phyloP scores from a whole-genome alignment of 2,329 filamentous ascomycete genomes.

The Alternaria sp. region DNA sequence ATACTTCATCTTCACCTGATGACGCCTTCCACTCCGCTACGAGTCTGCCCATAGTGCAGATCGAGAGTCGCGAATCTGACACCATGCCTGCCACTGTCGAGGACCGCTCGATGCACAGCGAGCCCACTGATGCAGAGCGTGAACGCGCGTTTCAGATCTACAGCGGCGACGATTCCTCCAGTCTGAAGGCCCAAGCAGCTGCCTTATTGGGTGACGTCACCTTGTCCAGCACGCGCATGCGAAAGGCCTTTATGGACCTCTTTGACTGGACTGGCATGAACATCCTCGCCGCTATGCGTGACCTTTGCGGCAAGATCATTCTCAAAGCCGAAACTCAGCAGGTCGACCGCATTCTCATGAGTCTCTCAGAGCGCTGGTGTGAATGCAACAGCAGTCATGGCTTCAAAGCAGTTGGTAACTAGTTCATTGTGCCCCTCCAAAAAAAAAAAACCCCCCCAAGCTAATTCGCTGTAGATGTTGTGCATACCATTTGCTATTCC shows the following conservation, averaged over 20 bases:
- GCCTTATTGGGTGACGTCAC: conserved; percentile 83
- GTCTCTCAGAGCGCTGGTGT: conserved; percentile 90
- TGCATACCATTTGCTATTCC: conserved; percentile 97
- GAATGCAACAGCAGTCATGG: conserved; percentile 91
- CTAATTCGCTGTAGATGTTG: conserved; percentile 72
- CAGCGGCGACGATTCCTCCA: conserved; percentile 82
- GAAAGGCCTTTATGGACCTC: conserved; percentile 86
- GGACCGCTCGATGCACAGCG: conserved; percentile 37
- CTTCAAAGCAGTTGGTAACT: conserved; percentile 84
- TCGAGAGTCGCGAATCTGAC: conserved; percentile 58
- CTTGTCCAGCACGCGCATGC: conserved; percentile 61
- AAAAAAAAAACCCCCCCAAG: background rate
- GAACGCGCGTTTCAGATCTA: conserved; percentile 84
- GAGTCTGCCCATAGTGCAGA: conserved; percentile 60
- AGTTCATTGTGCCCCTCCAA: background rate
- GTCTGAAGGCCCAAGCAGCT: conserved; percentile 80
- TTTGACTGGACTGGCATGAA: conserved; percentile 86
- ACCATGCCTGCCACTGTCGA: conserved; percentile 50
- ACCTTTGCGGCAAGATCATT: conserved; percentile 81
- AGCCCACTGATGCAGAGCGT: conserved; percentile 71
- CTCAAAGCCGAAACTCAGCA: conserved; percentile 95
- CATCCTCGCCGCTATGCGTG: conserved; percentile 78
- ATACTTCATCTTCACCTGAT: conserved; percentile 54
- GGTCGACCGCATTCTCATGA: conserved; percentile 90
- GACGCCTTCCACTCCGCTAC: conserved; percentile 59